Evolutionary conservation across 2,329 filamentous ascomycete species (phyloP).

Genomic region (Neofusicoccum laricinum): DNA sequence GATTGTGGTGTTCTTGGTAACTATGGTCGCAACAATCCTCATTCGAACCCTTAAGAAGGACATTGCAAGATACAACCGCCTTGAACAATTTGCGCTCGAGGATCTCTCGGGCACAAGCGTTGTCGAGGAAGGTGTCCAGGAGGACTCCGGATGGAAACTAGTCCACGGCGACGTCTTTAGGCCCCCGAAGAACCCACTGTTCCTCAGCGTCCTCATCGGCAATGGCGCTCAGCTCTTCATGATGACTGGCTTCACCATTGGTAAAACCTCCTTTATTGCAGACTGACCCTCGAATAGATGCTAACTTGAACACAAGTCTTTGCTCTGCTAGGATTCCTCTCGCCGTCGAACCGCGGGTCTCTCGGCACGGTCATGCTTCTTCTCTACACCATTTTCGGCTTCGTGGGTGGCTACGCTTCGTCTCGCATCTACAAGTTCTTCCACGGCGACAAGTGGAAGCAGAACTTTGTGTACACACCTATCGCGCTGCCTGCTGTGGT

Average conservation of each 20-base stretch:
- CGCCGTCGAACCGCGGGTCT: constrained; percentile 91
- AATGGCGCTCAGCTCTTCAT: constrained; percentile 96
- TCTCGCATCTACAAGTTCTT: constrained; percentile 93
- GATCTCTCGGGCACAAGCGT: constrained; percentile 75
- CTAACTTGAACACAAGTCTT: constrained; percentile 54
- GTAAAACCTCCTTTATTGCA: constrained; percentile 32
- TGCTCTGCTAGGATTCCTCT: constrained; percentile 89
- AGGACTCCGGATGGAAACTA: constrained; percentile 97
- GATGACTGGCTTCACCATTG: constrained; percentile 92
- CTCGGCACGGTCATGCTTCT: constrained; percentile 90
- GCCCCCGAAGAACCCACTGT: constrained; percentile 74
- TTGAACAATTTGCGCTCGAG: constrained; percentile 87
- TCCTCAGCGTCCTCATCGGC: constrained; percentile 83
- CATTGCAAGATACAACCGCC: constrained; percentile 91
- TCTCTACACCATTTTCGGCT: constrained; percentile 89
- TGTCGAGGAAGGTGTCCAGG: constrained; percentile 88
- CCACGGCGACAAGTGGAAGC: constrained; percentile 88
- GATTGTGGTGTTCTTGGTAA: constrained; percentile 86
- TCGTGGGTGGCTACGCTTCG: constrained; percentile 87
- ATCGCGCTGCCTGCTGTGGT: constrained; percentile 81
- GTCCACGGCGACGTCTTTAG: constrained; percentile 98
- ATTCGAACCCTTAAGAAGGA: constrained; percentile 88
- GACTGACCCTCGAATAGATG: background rate
- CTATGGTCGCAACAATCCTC: constrained; percentile 90
- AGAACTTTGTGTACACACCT: constrained; percentile 86